A percentile compares a stretch with the other conserved stretches of the same genome.
Evolutionary conservation across 139 green algal genomes (phyloP).

Genomic region (Chlorella sp.): DNA sequence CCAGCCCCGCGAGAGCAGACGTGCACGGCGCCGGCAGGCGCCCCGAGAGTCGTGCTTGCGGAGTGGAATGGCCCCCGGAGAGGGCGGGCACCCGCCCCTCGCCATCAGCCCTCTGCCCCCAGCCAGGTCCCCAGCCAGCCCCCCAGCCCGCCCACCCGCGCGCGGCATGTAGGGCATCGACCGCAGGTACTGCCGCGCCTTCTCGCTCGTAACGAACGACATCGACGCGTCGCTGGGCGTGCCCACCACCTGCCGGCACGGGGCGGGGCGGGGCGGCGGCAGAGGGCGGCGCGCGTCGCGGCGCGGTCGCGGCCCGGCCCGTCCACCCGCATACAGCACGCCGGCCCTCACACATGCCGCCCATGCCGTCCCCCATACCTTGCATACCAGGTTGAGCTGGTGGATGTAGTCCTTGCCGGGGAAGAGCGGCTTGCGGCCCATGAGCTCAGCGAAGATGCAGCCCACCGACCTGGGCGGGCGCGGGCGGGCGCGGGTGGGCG

Average conservation of each 20-base stretch:
- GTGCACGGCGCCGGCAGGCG: too few species aligned
- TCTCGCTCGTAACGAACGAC: constrained; percentile 7
- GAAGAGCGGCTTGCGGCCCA: constrained; percentile 73
- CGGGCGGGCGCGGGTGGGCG: too few species aligned
- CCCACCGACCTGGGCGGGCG: constrained; percentile 23
- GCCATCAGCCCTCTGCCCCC: too few species aligned
- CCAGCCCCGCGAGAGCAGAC: too few species aligned
- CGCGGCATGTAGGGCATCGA: constrained; percentile 35
- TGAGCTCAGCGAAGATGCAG: constrained; percentile 45
- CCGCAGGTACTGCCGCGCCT: constrained; percentile 23
- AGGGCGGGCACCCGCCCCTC: too few species aligned
- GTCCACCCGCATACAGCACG: constrained; percentile 73
- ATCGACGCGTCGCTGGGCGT: constrained; percentile 21
- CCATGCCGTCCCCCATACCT: constrained; percentile 77
- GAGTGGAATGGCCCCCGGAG: too few species aligned
- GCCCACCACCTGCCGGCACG: constrained; percentile 56
- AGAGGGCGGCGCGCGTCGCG: constrained; percentile 53
- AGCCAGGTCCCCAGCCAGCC: too few species aligned
- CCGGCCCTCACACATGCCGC: constrained; percentile 74
- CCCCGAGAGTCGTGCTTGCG: too few species aligned
- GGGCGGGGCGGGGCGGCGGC: constrained; percentile 53
- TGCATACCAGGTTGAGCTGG: constrained; percentile 90
- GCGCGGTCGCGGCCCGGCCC: constrained; percentile 39
- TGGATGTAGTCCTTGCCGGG: constrained; percentile 91
- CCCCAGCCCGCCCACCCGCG: too few species aligned